phyloP scores from a whole-genome alignment of 1,139 yeast genomes.

The Kazachstania sp. region DNA sequence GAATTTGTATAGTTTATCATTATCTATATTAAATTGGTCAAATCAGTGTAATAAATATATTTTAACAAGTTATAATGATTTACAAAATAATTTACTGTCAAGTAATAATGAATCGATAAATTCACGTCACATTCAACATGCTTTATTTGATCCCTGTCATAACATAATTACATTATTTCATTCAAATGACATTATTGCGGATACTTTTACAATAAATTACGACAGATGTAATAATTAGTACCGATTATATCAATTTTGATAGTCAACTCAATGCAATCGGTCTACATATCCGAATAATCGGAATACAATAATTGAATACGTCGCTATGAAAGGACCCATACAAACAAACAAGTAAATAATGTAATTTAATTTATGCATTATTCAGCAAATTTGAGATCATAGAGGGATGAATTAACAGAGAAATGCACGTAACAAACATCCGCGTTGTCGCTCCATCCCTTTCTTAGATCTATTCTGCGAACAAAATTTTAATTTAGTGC shows the following conservation, averaged over 20 bases:
- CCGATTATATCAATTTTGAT: too few species aligned
- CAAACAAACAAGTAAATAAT: too few species aligned
- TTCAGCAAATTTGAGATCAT: neutral
- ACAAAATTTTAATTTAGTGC: conserved; percentile 2
- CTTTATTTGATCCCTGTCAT: neutral
- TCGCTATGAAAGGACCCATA: too few species aligned
- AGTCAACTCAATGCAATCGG: conserved; percentile 1
- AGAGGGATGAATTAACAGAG: too few species aligned
- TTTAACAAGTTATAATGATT: neutral
- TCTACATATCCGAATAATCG: neutral
- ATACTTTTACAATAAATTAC: neutral
- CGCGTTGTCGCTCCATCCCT: too few species aligned
- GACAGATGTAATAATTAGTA: neutral
- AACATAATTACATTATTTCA: neutral
- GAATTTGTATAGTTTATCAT: conserved; percentile 4
- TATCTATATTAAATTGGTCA: neutral
- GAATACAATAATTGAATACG: too few species aligned
- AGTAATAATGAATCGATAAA: neutral
- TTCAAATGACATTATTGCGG: neutral
- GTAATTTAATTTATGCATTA: neutral
- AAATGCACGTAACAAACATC: too few species aligned
- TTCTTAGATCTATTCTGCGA: too few species aligned
- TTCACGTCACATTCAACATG: neutral
- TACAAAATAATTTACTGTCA: neutral
- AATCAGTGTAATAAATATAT: neutral